Evolutionary conservation across 495 filamentous ascomycete genomes (phyloP).

Genomic region (Sabuloglossum arenarium): DNA sequence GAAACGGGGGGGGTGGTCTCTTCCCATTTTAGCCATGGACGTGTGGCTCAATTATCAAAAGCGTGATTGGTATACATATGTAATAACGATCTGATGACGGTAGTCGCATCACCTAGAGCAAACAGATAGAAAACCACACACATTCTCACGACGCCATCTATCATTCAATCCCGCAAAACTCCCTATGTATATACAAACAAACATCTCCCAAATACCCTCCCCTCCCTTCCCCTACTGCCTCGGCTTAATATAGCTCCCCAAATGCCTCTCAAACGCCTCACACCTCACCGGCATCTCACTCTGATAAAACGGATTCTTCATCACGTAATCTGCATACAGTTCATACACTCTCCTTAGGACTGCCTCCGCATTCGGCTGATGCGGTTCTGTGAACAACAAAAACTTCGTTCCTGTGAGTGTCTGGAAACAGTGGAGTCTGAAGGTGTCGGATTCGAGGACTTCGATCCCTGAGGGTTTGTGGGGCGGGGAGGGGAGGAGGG

Average conservation of each 20-base stretch:
- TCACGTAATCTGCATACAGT: conserved; percentile 88
- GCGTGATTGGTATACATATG: not conserved
- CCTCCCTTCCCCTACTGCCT: conserved; percentile 11
- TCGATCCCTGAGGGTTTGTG: conserved; percentile 48
- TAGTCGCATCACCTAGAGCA: not conserved
- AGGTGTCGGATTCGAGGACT: conserved; percentile 74
- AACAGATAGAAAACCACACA: not conserved
- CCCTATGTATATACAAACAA: not conserved
- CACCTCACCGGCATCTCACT: conserved; percentile 93
- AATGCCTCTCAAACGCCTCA: conserved; percentile 77
- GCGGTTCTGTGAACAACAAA: conserved; percentile 80
- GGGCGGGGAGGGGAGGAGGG: conserved; percentile 17
- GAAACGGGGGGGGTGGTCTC: not conserved
- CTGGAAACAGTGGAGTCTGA: conserved; percentile 86
- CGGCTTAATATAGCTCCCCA: conserved; percentile 49
- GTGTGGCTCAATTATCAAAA: not conserved
- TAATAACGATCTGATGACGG: not conserved
- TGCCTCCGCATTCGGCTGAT: conserved; percentile 68
- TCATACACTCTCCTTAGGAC: conserved; percentile 76
- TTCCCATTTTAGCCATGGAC: not conserved
- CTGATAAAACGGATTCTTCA: conserved; percentile 99
- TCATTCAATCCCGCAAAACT: not conserved
- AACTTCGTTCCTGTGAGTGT: conserved; percentile 92
- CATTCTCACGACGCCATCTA: no score
- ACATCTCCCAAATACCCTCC: not conserved